Evolutionary conservation across 2,329 filamentous ascomycete genomes (phyloP).

Genomic region (Fusarium odoratissimum): DNA sequence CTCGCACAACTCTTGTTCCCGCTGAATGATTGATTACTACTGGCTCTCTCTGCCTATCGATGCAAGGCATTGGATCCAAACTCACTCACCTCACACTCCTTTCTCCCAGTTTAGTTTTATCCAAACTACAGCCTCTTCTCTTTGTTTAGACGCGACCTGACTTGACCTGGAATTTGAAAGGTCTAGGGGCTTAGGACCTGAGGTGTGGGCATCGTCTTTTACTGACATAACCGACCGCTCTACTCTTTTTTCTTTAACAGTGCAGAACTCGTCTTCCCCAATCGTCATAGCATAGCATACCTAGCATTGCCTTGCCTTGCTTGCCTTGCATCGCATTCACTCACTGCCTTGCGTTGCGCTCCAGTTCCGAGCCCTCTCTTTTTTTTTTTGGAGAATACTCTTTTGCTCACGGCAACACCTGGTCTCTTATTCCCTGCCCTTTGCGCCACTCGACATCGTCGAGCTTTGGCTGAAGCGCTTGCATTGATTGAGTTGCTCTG

Average conservation of each 20-base stretch:
- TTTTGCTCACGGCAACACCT: constrained; percentile 10
- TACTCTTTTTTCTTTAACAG: constrained; percentile 30
- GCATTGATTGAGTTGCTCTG: constrained; percentile 10
- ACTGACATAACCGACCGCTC: constrained; percentile 43
- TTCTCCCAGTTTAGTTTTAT: constrained; percentile 33
- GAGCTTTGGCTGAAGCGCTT: constrained; percentile 28
- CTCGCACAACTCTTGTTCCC: constrained; percentile 36
- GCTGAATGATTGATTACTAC: constrained; percentile 36
- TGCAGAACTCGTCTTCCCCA: constrained; percentile 27
- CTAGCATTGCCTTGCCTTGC: constrained; percentile 8
- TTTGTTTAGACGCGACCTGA: constrained; percentile 32
- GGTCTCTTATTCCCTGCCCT: constrained; percentile 8
- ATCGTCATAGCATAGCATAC: constrained; percentile 30
- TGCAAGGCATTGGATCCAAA: constrained; percentile 28
- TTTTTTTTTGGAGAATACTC: constrained; percentile 19
- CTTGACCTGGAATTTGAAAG: constrained; percentile 18
- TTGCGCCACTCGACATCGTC: constrained; percentile 32
- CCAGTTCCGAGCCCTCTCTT: constrained; percentile 9
- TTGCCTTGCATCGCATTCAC: constrained; percentile 26
- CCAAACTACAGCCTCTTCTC: constrained; percentile 17
- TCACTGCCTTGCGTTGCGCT: constrained; percentile 23
- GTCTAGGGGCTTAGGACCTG: constrained; percentile 26
- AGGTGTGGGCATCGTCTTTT: constrained; percentile 40
- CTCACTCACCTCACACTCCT: constrained; percentile 25
- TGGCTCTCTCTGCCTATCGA: constrained; percentile 26